Percentiles rank a stretch among this genome's conserved stretches.
Conservation (phyloP, 2,329 filamentous ascomycete species). For the Microsporum canis region DNA sequence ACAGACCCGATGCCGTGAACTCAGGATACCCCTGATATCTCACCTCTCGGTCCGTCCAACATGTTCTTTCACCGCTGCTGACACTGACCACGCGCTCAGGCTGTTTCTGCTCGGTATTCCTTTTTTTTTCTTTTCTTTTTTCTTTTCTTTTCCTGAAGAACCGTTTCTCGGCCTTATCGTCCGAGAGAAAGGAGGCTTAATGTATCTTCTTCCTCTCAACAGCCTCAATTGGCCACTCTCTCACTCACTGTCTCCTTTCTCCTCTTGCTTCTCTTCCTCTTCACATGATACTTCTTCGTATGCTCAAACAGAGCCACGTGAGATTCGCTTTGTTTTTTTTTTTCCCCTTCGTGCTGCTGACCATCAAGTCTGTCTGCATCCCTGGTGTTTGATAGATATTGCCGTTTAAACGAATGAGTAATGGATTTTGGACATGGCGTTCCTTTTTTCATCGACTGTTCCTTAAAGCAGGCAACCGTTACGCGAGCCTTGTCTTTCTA, state of each 20-base stretch:
- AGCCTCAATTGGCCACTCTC: not conserved
- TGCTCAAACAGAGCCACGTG: not conserved
- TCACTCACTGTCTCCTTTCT: not conserved
- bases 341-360: not conserved
- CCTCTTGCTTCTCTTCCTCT: not conserved
- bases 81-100: not conserved
- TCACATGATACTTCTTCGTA: not conserved
- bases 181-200: not conserved
- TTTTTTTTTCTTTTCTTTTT: not conserved
- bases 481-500: not conserved
- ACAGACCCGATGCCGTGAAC: not conserved
- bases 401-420: not conserved
- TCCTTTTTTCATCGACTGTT: not conserved
- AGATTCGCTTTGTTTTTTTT: not conserved
- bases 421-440: not conserved
- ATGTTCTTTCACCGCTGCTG: not conserved
- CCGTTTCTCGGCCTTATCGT: constrained; percentile 1
- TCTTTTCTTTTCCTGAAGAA: not conserved
- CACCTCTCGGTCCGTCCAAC: not conserved
- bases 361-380: not conserved
- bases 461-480: not conserved
- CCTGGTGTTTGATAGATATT: not conserved
- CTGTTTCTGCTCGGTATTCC: not conserved
- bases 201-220: not conserved
- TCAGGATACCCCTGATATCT: not conserved